Percentiles rank a stretch among this genome's conserved stretches.
Conservation (phyloP, 1,284 basidiomycete genomes). For the Xerocomus amazonicus region DNA sequence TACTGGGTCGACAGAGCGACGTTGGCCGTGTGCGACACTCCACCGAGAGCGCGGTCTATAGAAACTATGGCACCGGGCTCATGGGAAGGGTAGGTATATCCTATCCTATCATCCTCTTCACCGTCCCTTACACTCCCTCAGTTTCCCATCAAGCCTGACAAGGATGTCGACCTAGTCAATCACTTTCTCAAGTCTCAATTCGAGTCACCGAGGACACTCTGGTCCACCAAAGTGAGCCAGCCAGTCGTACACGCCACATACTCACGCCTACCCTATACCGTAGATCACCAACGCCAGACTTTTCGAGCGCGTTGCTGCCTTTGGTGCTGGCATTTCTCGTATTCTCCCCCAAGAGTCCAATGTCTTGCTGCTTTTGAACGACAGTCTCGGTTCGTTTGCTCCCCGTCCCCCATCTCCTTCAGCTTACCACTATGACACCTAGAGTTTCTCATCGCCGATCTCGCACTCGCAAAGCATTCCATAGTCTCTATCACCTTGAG, state of each 20-base stretch:
- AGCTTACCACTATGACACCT: slow-evolving; percentile 6
- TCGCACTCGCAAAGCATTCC: slow-evolving; percentile 68
- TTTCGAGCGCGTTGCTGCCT: slow-evolving; percentile 59
- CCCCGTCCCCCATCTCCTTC: background rate
- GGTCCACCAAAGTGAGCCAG: slow-evolving; percentile 63
- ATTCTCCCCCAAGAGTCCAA: slow-evolving; percentile 61
- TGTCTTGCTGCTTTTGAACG: slow-evolving; percentile 70
- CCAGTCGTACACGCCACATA: background rate
- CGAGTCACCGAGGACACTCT: slow-evolving; percentile 67
- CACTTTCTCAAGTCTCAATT: slow-evolving; percentile 64
- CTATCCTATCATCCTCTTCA: too few species aligned
- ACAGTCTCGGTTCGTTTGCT: slow-evolving; percentile 56
- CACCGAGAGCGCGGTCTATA: slow-evolving; percentile 72
- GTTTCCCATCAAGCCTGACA: slow-evolving; percentile 69
- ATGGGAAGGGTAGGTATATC: slow-evolving; percentile 61
- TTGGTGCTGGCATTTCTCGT: slow-evolving; percentile 66
- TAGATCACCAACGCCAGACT: slow-evolving; percentile 69
- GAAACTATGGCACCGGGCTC: slow-evolving; percentile 78
- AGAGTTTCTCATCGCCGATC: slow-evolving; percentile 76
- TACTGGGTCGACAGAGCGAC: slow-evolving; percentile 79
- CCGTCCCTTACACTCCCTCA: slow-evolving; percentile 28
- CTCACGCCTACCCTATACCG: background rate
- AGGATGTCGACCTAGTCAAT: slow-evolving; percentile 62
- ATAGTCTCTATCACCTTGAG: slow-evolving; percentile 69
- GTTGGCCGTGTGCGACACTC: slow-evolving; percentile 72